Percentiles rank a stretch among this genome's conserved stretches.
Evolutionary conservation across 768 basidiomycete genomes (phyloP).

Genomic region (Myochromella boudieri): DNA sequence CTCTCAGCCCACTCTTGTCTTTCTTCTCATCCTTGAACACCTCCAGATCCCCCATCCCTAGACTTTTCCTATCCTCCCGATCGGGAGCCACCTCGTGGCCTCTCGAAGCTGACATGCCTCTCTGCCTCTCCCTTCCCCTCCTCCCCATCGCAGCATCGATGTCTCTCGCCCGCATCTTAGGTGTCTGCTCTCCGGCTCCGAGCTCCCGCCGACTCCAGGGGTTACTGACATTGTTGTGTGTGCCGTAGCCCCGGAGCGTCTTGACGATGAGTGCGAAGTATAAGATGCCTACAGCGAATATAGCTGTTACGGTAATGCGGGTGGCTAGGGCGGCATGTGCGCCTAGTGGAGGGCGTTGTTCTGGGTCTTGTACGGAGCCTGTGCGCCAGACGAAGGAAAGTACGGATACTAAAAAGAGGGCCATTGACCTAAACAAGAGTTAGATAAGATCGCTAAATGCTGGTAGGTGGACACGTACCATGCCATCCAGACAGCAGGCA

Average conservation of each 20-base stretch:
- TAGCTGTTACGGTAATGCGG: slow-evolving; percentile 52
- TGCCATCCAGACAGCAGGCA: slow-evolving; percentile 70
- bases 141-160: slow-evolving; percentile 22
- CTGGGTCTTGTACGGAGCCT: slow-evolving; percentile 44
- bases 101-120: slow-evolving; percentile 12
- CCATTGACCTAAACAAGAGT: slow-evolving; percentile 53
- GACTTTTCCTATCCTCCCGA: not conserved
- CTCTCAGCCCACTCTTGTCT: slow-evolving; percentile 12
- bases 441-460: not conserved
- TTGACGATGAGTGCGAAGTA: slow-evolving; percentile 62
- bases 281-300: slow-evolving; percentile 57
- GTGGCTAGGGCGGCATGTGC: slow-evolving; percentile 44
- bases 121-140: slow-evolving; percentile 27
- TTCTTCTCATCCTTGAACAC: slow-evolving; percentile 4
- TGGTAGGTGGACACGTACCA: slow-evolving; percentile 40
- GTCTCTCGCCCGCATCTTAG: slow-evolving; percentile 9
- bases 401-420: slow-evolving; percentile 62
- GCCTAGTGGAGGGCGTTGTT: slow-evolving; percentile 34
- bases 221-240: slow-evolving; percentile 18
- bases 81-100: slow-evolving; percentile 14
- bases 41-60: not conserved
- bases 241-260: slow-evolving; percentile 62
- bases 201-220: slow-evolving; percentile 8
- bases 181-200: slow-evolving; percentile 6
- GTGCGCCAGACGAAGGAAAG: slow-evolving; percentile 73